These are phyloP conservation scores for Mycena kentingensis DNA, from an alignment of 768 basidiomycete genomes.

Conservation along the genomic window DNA sequence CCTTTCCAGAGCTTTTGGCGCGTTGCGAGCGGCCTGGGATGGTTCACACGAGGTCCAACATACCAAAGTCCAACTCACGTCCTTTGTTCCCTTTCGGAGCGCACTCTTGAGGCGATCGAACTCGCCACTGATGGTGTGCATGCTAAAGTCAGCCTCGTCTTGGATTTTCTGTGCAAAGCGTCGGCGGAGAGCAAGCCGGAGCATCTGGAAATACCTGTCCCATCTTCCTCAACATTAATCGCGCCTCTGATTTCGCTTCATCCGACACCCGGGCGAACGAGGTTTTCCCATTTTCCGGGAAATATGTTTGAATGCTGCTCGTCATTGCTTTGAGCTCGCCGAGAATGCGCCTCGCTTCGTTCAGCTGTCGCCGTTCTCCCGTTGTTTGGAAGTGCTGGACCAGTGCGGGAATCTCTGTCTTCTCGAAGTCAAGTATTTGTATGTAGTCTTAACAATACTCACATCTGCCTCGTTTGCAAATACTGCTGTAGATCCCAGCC, in stretches of 20 bases:
- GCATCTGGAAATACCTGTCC: no score
- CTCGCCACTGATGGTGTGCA: no score
- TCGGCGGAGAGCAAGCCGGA: no score
- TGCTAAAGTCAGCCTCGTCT: no score
- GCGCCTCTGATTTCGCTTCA: constrained; percentile 1
- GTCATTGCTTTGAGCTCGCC: not conserved
- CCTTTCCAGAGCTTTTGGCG: not conserved
- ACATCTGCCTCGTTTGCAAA: not conserved
- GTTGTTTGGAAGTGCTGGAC: not conserved
- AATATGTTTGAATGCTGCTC: not conserved
- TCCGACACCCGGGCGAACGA: no score
- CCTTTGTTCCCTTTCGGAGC: no score
- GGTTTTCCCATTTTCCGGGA: constrained; percentile 1
- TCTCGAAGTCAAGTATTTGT: not conserved
- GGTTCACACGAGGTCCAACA: no score
- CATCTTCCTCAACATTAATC: not conserved
- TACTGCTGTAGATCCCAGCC: not conserved
- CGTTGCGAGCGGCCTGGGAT: not conserved
- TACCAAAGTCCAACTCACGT: no score
- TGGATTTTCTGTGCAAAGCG: no score
- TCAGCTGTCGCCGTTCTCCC: not conserved
- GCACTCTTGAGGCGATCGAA: no score
- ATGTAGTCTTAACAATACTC: not conserved
- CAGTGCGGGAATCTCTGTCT: constrained; percentile 10
- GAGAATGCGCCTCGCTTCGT: not conserved